Conservation (phyloP, 192 early-diverging fungal species). For the Coemansia sp. region DNA sequence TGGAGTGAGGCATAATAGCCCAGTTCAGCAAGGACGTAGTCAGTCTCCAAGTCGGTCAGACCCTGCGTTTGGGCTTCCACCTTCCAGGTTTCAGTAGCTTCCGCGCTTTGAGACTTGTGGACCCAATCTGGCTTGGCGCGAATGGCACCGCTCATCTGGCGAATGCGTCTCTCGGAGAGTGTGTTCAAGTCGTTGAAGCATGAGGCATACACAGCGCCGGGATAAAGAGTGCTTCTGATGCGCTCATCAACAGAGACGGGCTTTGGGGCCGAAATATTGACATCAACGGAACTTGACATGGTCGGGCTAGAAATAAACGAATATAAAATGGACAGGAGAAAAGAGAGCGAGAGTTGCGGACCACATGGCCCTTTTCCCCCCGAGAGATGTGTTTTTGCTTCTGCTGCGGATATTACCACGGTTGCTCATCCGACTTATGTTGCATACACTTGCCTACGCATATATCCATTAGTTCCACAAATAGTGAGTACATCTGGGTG, state of each 20-base stretch:
- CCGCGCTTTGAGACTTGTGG: constrained; percentile 16
- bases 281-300: not conserved
- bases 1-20: constrained; percentile 35
- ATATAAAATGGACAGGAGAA: not conserved
- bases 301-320: not conserved
- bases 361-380: not conserved
- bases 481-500: no score
- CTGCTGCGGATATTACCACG: not conserved
- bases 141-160: constrained; percentile 45
- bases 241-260: not conserved
- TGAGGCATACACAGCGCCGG: constrained; percentile 15
- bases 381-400: not conserved
- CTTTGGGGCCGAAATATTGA: not conserved
- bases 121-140: constrained; percentile 57
- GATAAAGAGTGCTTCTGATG: not conserved
- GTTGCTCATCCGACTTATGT: not conserved
- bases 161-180: constrained; percentile 31
- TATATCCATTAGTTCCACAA: no score
- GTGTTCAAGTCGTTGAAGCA: constrained; percentile 11
- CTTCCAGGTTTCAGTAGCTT: constrained; percentile 26
- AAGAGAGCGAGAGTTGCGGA: not conserved
- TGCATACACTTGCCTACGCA: not conserved
- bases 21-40: constrained; percentile 56
- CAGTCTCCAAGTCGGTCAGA: constrained; percentile 43
- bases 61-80: constrained; percentile 22